Evolutionary conservation across 352 stramenopile species (phyloP).

Genomic region (Phytophthora parvispora): DNA sequence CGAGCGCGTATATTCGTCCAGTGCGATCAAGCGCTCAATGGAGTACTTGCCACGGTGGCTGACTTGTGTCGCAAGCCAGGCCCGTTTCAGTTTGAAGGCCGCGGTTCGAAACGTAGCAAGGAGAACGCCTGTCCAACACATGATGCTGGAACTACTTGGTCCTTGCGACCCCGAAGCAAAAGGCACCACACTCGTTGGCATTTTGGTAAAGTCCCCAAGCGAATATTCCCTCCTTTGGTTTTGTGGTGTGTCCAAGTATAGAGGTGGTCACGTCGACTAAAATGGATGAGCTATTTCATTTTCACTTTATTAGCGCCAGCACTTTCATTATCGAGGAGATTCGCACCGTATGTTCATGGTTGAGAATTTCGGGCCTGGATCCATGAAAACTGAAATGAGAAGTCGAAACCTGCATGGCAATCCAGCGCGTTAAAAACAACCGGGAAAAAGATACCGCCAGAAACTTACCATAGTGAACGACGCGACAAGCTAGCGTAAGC

Average conservation of each 20-base stretch:
- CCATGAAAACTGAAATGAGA: background rate
- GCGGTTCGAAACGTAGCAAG: background rate
- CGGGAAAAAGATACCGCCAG: no score
- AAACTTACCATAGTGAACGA: conserved; percentile 24
- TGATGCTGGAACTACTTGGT: background rate
- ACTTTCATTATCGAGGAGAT: no score
- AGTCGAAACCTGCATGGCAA: background rate
- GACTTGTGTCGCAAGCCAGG: conserved; percentile 26
- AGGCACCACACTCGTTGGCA: background rate
- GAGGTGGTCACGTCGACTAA: background rate
- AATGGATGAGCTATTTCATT: background rate
- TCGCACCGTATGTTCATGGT: background rate
- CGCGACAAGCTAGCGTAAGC: conserved; percentile 7
- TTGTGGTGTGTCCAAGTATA: background rate
- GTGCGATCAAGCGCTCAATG: conserved; percentile 28
- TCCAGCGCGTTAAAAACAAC: no score
- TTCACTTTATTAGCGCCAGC: background rate
- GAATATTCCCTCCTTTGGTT: no score
- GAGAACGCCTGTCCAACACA: background rate
- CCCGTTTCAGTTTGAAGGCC: background rate
- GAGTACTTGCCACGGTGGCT: conserved; percentile 38
- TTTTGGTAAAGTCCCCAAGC: background rate
- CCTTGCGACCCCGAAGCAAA: background rate
- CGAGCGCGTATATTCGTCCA: conserved; percentile 30
- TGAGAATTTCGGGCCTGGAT: background rate